phyloP scores from a whole-genome alignment of 2,329 filamentous ascomycete species.

The Microsporum canis region DNA sequence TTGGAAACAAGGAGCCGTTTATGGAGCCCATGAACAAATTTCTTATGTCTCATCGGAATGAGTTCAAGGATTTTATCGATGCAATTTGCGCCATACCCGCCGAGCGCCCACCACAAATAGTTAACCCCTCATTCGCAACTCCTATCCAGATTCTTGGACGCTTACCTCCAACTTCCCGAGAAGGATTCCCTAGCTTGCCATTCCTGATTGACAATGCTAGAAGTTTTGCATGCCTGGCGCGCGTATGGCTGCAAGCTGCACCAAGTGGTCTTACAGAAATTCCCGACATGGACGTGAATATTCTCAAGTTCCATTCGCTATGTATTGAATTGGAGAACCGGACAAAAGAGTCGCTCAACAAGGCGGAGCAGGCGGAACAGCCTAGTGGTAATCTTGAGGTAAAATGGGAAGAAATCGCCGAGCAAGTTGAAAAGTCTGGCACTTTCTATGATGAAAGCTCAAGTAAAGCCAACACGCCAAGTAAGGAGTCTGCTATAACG shows the following conservation, averaged over 20 bases:
- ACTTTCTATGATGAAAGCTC: slow-evolving; percentile 33
- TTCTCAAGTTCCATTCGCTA: slow-evolving; percentile 35
- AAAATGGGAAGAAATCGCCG: slow-evolving; percentile 41
- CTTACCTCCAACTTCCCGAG: slow-evolving; percentile 65
- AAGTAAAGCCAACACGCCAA: slow-evolving; percentile 30
- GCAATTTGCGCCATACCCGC: slow-evolving; percentile 71
- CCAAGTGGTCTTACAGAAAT: slow-evolving; percentile 30
- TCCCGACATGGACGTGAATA: slow-evolving; percentile 28
- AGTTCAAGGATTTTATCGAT: slow-evolving; percentile 81
- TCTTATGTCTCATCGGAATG: slow-evolving; percentile 59
- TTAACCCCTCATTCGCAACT: slow-evolving; percentile 81
- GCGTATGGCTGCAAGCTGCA: slow-evolving; percentile 39
- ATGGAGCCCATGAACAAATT: slow-evolving; percentile 98
- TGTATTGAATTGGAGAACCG: slow-evolving; percentile 34
- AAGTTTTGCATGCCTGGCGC: slow-evolving; percentile 72
- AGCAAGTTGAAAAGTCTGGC: slow-evolving; percentile 35
- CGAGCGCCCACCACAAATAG: slow-evolving; percentile 51
- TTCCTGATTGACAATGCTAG: slow-evolving; percentile 84
- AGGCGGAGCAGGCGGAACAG: slow-evolving; percentile 39
- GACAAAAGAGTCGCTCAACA: slow-evolving; percentile 36
- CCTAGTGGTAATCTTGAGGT: slow-evolving; percentile 36
- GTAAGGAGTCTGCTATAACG: slow-evolving; percentile 23
- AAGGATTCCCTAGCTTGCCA: slow-evolving; percentile 86
- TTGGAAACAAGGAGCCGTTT: slow-evolving; percentile 93
- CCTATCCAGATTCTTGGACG: slow-evolving; percentile 81